Base-by-base conservation (phyloP, 2,329 filamentous ascomycete genomes). In the Apiospora saccharicola region DNA sequence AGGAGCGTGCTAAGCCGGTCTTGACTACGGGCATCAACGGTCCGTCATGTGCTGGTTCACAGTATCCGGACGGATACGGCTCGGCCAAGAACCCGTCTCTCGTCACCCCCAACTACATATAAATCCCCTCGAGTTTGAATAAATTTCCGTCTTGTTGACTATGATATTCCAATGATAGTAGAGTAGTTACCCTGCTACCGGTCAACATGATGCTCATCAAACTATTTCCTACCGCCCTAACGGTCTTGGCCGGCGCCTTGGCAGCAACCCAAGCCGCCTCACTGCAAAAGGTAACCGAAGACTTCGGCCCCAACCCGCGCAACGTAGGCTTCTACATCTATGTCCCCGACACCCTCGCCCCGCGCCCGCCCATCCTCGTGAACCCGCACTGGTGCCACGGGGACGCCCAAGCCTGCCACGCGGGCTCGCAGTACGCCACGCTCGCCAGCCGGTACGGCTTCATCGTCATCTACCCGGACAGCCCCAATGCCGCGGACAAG, bases 331-430 rank as follows among this genome's bases (percentile, higher is more conserved):
- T 90, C 80, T 88, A 86, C 81, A 86, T 90, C 72, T 85, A 85
- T 77, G 83, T 86, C 6, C 85, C 85, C 0, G 83, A 85, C 75
- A 74, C 75, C 22, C 77, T 86, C 1, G 81, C 83, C 3, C 69
- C 82, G 1, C 84, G 79, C 7, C 88, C 89, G 0, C 85, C 86
- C 2, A 82, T 90, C 68, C 81, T 90, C 16, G 86, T 90, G 46
- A 89, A 86, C 73, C 85, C 86, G 47, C 86, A 90, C 81, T 90
- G 86, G 83, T 91, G 90, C 80, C 83, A 85, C 68, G 89, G 89
- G 37, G 85, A 85, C 3, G 89, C 86, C 3, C 79, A 82, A 47
- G 84, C 84, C 2, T 86, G 85, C 75, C 88, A 86, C 79, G 78
- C 77, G 4, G 83, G 83, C 44, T 87, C 86, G 7, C 86, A 87